Evolutionary conservation across 352 stramenopile genomes (phyloP).

Genomic region (Phytophthora rubi): DNA sequence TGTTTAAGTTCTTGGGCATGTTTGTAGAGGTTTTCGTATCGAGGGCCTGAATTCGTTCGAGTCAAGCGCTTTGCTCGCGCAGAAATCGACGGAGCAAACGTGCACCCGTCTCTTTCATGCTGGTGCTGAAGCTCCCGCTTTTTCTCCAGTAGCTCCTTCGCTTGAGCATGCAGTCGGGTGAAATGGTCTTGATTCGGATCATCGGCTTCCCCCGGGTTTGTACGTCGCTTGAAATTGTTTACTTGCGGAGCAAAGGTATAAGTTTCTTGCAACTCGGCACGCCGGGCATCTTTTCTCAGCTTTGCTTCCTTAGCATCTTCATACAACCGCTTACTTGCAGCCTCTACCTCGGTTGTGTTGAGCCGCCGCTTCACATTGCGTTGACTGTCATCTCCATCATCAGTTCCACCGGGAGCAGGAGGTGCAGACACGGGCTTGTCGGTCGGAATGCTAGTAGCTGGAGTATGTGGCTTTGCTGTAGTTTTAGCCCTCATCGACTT

Average conservation of each 20-base stretch:
- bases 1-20: slow-evolving; percentile 68
- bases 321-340: slow-evolving; percentile 67
- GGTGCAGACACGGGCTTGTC: slow-evolving; percentile 3
- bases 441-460: background rate
- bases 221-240: slow-evolving; percentile 57
- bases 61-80: slow-evolving; percentile 63
- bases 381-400: slow-evolving; percentile 14
- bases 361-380: slow-evolving; percentile 61
- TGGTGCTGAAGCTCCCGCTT: slow-evolving; percentile 67
- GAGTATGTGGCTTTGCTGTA: background rate
- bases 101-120: slow-evolving; percentile 56
- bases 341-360: slow-evolving; percentile 56
- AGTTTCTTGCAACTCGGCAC: slow-evolving; percentile 56
- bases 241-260: slow-evolving; percentile 71
- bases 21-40: slow-evolving; percentile 83
- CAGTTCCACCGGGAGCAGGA: slow-evolving; percentile 1
- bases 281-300: slow-evolving; percentile 57
- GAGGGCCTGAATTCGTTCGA: slow-evolving; percentile 40
- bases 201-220: slow-evolving; percentile 34
- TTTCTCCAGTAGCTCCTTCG: slow-evolving; percentile 54
- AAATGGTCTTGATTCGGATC: slow-evolving; percentile 53
- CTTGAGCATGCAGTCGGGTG: slow-evolving; percentile 57
- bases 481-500: slow-evolving; percentile 13
- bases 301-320: slow-evolving; percentile 66
- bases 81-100: slow-evolving; percentile 76